These are phyloP conservation scores for Colletotrichum tanaceti DNA, from an alignment of 2,329 filamentous ascomycete species.

Conservation along the genomic window DNA sequence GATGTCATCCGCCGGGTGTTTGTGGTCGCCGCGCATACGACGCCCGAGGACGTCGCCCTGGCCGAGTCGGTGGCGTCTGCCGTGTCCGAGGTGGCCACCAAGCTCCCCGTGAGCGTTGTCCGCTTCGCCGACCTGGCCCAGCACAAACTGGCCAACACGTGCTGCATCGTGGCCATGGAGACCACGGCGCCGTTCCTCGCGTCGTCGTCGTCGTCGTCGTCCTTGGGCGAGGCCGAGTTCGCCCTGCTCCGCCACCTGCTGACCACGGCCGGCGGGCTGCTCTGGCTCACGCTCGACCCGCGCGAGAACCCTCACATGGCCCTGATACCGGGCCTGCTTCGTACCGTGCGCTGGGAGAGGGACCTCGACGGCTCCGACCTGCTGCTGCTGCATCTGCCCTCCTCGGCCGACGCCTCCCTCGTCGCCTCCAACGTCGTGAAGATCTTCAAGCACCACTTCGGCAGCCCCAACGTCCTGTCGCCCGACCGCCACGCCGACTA, in stretches of 20 bases:
- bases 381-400: conserved; percentile 17
- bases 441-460: background rate
- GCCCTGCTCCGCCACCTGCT: background rate
- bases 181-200: background rate
- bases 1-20: background rate
- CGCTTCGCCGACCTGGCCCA: background rate
- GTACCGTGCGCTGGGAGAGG: conserved; percentile 28
- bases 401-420: conserved; percentile 8
- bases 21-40: background rate
- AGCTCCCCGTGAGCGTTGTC: background rate
- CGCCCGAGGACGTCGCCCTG: background rate
- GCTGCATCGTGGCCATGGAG: background rate
- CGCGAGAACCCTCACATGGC: conserved; percentile 18
- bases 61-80: background rate
- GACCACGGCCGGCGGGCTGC: background rate
- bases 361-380: conserved; percentile 22
- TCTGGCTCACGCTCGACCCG: background rate
- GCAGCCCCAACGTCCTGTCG: background rate
- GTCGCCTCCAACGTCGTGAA: background rate
- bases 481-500: background rate
- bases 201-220: too few species aligned
- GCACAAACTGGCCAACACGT: background rate
- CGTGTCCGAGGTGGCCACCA: background rate
- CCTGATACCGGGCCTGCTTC: conserved; percentile 16
- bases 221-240: background rate